Base-by-base conservation (phyloP, 371 early-diverging fungal genomes). In the Mucor plumbeus region DNA sequence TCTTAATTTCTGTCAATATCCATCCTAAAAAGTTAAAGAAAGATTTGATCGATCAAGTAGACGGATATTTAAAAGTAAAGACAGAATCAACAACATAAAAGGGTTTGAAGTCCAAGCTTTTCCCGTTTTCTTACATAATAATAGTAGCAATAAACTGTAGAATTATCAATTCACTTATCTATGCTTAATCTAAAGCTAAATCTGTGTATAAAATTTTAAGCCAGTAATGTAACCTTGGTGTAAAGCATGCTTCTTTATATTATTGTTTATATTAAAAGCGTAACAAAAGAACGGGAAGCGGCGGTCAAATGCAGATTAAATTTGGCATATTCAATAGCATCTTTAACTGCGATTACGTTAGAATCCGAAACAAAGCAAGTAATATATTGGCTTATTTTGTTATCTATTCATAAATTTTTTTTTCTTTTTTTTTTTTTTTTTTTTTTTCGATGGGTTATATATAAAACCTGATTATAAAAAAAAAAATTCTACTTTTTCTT, bases 11-110 rank as follows among this genome's bases (percentile, higher is more conserved):
- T 41, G 74, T 73, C 14, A 80, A 79, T 11, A 39, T 77, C 13
- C 70, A 76, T 14, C 76, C 85, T 0, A 63, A 71, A 11, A 74
- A 59, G 7, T 76, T 71, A 64, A 90, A 90, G 71, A 84, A 76
- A 1, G 87, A 83, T 48, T 59, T 87, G 50, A 61, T 87, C 10
- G 63, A 61, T 26, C 83, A 84, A 65, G 77, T 87, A 5, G 76
- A 79, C 31, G 62, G 35, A 11, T 50, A 59, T 59, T 59, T 68
- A 43, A 43, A 53, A 31, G 53, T 53, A 21, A 53, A 31, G 31
- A 21, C 31, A 53, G 0, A 66, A 86, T 11, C 26, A 21, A 10
- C 21, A 19, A 17, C 7, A 6, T 6, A 53, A 13, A 53, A 53
- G 31, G 53, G 53, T 31, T 31, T 14, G 19, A 53, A 26, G 21